Percentiles rank a stretch among this genome's conserved stretches.
Conservation (phyloP, 2,329 filamentous ascomycete species). For the Exophiala sideris region DNA sequence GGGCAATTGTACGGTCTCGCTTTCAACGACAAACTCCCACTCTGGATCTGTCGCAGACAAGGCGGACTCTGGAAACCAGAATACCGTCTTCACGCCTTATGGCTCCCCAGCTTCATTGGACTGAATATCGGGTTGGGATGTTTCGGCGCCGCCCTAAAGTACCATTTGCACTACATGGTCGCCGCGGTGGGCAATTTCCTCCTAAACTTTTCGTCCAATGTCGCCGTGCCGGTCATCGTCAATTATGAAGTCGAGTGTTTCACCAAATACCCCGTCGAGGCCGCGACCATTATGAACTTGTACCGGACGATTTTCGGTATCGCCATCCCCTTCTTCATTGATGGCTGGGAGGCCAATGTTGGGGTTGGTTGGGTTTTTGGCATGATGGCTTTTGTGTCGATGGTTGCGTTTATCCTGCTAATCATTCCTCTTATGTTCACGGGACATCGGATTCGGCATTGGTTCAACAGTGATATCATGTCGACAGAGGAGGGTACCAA, state of each 20-base stretch:
- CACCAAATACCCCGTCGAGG: slow-evolving; percentile 37
- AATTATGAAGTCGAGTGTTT: slow-evolving; percentile 37
- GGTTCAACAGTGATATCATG: background rate
- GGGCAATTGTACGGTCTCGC: slow-evolving; percentile 37
- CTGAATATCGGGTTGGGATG: slow-evolving; percentile 34
- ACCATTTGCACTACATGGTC: slow-evolving; percentile 41
- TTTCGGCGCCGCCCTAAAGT: slow-evolving; percentile 40
- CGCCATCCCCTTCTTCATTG: slow-evolving; percentile 40
- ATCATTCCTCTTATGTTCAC: slow-evolving; percentile 3
- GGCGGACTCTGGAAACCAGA: slow-evolving; percentile 36
- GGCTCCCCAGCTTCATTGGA: slow-evolving; percentile 31
- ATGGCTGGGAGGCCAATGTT: slow-evolving; percentile 37
- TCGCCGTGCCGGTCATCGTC: slow-evolving; percentile 33
- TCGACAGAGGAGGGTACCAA: slow-evolving; percentile 2
- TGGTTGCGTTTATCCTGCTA: slow-evolving; percentile 26
- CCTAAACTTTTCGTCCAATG: slow-evolving; percentile 37
- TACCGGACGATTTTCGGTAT: slow-evolving; percentile 39
- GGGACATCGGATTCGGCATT: slow-evolving; percentile 2
- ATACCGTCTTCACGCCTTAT: slow-evolving; percentile 33
- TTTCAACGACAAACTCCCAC: slow-evolving; percentile 36
- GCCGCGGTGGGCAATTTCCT: slow-evolving; percentile 42
- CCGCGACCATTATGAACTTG: slow-evolving; percentile 33
- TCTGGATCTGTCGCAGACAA: slow-evolving; percentile 33
- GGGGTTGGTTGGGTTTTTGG: slow-evolving; percentile 42
- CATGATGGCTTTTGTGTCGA: slow-evolving; percentile 40